These are phyloP conservation scores for Oehlia diaphana DNA, from an alignment of 192 early-diverging fungal species.

Conservation along the genomic window DNA sequence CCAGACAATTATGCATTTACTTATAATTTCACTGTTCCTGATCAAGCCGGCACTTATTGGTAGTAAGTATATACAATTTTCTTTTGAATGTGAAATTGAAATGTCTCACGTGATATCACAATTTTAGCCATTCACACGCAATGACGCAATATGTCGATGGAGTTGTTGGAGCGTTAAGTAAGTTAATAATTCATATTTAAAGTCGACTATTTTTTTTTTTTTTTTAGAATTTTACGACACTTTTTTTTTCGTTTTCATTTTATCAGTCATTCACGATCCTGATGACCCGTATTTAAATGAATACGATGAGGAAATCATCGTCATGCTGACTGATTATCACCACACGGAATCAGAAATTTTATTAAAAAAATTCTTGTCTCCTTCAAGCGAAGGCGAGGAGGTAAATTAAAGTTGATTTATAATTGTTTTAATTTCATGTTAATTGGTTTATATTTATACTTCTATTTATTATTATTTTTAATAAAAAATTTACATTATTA, in stretches of 20 bases:
- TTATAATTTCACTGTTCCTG: conserved; percentile 59
- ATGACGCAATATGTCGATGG: conserved; percentile 81
- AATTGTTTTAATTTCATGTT: too few species aligned
- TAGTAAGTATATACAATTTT: not conserved
- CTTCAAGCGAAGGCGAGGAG: conserved; percentile 27
- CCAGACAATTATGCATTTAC: conserved; percentile 65
- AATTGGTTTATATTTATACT: too few species aligned
- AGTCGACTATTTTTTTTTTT: too few species aligned
- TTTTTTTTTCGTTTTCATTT: too few species aligned
- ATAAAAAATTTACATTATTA: not conserved
- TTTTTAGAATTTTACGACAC: too few species aligned
- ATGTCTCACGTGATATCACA: too few species aligned
- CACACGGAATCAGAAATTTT: not conserved
- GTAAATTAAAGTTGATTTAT: not conserved
- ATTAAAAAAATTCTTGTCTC: not conserved
- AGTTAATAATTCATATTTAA: too few species aligned
- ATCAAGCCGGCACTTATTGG: conserved; percentile 85
- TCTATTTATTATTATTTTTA: not conserved
- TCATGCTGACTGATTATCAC: conserved; percentile 63
- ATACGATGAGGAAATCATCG: conserved; percentile 69
- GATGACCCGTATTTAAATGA: conserved; percentile 47
- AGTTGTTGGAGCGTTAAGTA: conserved; percentile 61
- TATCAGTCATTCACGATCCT: conserved; percentile 56
- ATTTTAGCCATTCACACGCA: conserved; percentile 65
- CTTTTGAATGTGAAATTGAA: too few species aligned